Base-by-base conservation (phyloP, 768 basidiomycete species). In the Suillus subaureus region DNA sequence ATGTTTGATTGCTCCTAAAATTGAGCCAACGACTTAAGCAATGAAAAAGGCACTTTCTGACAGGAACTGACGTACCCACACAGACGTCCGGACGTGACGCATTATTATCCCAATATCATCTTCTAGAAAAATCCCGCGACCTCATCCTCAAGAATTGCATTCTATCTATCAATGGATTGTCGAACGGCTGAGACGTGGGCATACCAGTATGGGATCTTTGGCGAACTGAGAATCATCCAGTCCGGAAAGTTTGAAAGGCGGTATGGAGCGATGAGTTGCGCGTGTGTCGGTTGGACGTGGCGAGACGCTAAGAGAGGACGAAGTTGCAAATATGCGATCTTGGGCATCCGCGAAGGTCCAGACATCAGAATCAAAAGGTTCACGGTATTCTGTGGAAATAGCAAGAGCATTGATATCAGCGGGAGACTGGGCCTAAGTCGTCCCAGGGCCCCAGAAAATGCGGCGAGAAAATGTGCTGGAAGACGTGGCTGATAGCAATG, bases 131-230 rank as follows among this genome's bases (percentile, higher is more conserved):
- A 92, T n/a, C n/a, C 65, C 0, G 81, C 79, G 2, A 83, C 78
- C 7, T 26, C 1, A n/a, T 79, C 79, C 63, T 78, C 69, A 8
- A 55, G 57, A 16, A 51, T 71, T 49, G 26, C 67, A 58, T 63
- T 72, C 61, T 64, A 79, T 78, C 52, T 75, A 11, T 73, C 70
- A 16, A 79, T 70, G 39, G 89, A 79, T 3, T 66, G 75, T 28
- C 79, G 81, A 35, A 92, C 83, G 40, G 83, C 79, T 31, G 77
- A 80, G 12, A 87, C 66, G 72, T 91, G 91, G 1, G 89, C 91
- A 70, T 87, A 78, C 89, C 89, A 92, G 74, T 88, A 91, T 16
- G 89, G 89, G 39, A 91, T 74, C 62, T 88, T 85, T 21, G 83
- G 81, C 33, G 80, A 78, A 1, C 86, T 87, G 56, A 92, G 83